Evolutionary conservation across 2,329 filamentous ascomycete genomes (phyloP).

Genomic region (Penicillium brasilianum): DNA sequence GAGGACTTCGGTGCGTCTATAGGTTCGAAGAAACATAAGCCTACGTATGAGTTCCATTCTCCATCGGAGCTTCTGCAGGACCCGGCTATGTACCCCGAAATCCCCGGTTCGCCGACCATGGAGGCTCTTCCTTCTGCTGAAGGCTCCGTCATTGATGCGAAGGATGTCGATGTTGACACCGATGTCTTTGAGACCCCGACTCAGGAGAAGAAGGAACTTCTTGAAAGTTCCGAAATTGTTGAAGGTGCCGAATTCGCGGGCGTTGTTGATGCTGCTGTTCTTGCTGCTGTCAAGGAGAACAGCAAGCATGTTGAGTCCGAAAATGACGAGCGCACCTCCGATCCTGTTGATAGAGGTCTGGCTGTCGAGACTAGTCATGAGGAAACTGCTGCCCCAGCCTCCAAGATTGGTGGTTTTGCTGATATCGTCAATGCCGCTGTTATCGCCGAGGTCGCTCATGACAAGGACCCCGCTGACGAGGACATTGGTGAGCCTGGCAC

Average conservation of each 20-base stretch:
- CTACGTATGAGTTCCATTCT: slow-evolving; percentile 54
- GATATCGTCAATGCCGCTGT: slow-evolving; percentile 30
- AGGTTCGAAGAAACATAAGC: slow-evolving; percentile 44
- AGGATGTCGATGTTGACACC: slow-evolving; percentile 26
- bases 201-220: slow-evolving; percentile 15
- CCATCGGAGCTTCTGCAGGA: slow-evolving; percentile 53
- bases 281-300: slow-evolving; percentile 24
- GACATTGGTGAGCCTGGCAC: slow-evolving; percentile 20
- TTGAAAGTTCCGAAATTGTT: background rate
- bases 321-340: slow-evolving; percentile 6
- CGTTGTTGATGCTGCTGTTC: slow-evolving; percentile 34
- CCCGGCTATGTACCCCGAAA: slow-evolving; percentile 32
- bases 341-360: background rate
- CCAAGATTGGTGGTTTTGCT: slow-evolving; percentile 16
- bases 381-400: background rate
- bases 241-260: slow-evolving; percentile 25
- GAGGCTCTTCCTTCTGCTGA: slow-evolving; percentile 38
- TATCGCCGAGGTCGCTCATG: slow-evolving; percentile 15
- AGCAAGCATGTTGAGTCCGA: slow-evolving; percentile 4
- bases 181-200: slow-evolving; percentile 19
- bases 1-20: slow-evolving; percentile 49
- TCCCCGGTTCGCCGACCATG: slow-evolving; percentile 32
- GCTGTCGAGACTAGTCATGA: background rate
- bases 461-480: slow-evolving; percentile 9
- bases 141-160: slow-evolving; percentile 36